Conservation (phyloP, 148 eudicot species). For the Silene conica region DNA sequence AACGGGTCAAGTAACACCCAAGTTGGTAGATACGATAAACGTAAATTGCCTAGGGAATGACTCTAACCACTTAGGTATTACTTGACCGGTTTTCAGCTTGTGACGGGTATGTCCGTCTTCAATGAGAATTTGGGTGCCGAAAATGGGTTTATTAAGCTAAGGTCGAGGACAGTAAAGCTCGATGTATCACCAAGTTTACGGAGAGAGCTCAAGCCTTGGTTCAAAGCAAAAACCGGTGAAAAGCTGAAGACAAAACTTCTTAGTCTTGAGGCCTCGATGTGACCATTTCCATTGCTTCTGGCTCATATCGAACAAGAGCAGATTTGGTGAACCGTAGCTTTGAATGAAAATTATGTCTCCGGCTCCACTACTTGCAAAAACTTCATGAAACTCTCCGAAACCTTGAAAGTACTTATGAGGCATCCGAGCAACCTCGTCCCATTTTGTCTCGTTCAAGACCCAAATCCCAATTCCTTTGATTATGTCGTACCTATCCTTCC, state of each 20-base stretch:
- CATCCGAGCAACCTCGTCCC: slow-evolving; percentile 82
- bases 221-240: slow-evolving; percentile 95
- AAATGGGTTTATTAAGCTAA: background rate
- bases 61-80: too few relatives aligned
- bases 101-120: too few relatives aligned
- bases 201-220: slow-evolving; percentile 75
- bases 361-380: slow-evolving; percentile 84
- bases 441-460: slow-evolving; percentile 63
- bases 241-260: slow-evolving; percentile 92
- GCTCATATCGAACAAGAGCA: slow-evolving; percentile 66
- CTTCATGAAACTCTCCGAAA: slow-evolving; percentile 92
- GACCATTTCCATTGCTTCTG: slow-evolving; percentile 83
- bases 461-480: slow-evolving; percentile 94
- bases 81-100: too few relatives aligned
- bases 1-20: too few relatives aligned
- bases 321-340: slow-evolving; percentile 85
- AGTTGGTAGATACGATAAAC: too few relatives aligned
- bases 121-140: too few relatives aligned
- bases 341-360: slow-evolving; percentile 75
- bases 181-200: slow-evolving; percentile 25
- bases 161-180: background rate
- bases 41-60: too few relatives aligned
- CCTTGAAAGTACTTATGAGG: slow-evolving; percentile 86
- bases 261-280: slow-evolving; percentile 74
- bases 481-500: slow-evolving; percentile 65